A percentile compares a stretch with the other conserved stretches of the same genome.
Evolutionary conservation across 306 rosid genomes (phyloP).

Genomic region (Cicer yamashitae): DNA sequence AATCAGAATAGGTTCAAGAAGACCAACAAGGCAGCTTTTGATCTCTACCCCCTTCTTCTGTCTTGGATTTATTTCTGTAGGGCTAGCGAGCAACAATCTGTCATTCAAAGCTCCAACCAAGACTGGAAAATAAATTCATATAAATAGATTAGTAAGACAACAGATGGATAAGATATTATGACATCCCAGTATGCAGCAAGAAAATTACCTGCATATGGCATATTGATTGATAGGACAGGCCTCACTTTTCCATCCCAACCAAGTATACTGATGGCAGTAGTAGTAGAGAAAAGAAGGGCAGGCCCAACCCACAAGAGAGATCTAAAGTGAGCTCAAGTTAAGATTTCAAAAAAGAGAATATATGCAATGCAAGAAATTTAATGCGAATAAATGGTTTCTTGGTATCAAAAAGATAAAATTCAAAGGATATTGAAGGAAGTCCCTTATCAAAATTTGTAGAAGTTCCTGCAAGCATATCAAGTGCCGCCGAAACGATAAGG

Average conservation of each 20-base stretch:
- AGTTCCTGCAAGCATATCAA: conserved; percentile 82
- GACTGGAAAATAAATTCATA: conserved; percentile 62
- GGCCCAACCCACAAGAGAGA: conserved; percentile 98
- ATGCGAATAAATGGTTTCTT: conserved; percentile 21
- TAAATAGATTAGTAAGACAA: conserved; percentile 44
- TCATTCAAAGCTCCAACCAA: conserved; percentile 89
- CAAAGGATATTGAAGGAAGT: conserved; percentile 91
- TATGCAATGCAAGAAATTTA: conserved; percentile 27
- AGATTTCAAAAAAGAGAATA: conserved; percentile 55
- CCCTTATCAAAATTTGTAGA: conserved; percentile 81
- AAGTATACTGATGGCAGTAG: conserved; percentile 81
- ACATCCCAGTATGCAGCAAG: conserved; percentile 38
- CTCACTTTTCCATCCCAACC: conserved; percentile 99
- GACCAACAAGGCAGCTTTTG: conserved; percentile 98
- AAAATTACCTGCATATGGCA: conserved; percentile 81
- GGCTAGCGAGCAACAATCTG: conserved; percentile 83
- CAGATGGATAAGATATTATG: conserved; percentile 34
- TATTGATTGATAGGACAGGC: conserved; percentile 79
- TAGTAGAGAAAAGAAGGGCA: conserved; percentile 91
- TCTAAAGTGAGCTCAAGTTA: conserved; percentile 80
- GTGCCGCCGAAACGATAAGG: conserved; percentile 80
- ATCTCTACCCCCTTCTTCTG: conserved; percentile 89
- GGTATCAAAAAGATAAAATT: conserved; percentile 12
- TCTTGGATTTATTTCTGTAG: conserved; percentile 90
- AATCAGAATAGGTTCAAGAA: conserved; percentile 94